These are phyloP conservation scores for Pholiota adiposa DNA, from an alignment of 1,284 basidiomycete genomes.

Conservation along the genomic window DNA sequence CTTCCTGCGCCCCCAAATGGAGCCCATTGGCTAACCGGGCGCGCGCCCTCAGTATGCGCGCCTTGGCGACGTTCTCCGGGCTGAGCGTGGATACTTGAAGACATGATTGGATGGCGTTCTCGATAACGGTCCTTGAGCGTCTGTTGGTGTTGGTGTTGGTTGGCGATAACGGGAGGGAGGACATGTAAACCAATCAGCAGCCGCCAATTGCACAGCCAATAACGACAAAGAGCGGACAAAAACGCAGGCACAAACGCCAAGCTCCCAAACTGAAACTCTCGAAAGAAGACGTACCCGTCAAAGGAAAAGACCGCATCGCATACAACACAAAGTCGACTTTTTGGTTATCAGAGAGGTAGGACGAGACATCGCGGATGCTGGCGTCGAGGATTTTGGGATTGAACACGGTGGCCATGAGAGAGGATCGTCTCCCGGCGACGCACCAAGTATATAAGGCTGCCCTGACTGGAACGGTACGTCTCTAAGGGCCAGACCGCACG, in stretches of 20 bases:
- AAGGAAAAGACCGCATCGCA: conserved; percentile 52
- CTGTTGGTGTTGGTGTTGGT: conserved; percentile 18
- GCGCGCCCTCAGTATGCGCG: conserved; percentile 66
- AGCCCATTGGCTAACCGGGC: conserved; percentile 62
- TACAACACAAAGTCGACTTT: conserved; percentile 70
- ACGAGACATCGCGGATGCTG: conserved; percentile 65
- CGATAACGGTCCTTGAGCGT: conserved; percentile 66
- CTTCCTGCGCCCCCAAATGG: conserved; percentile 66
- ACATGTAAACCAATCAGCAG: background rate
- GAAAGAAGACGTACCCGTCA: conserved; percentile 39
- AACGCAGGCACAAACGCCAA: background rate
- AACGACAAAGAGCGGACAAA: conserved; percentile 1
- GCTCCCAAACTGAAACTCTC: too few relatives aligned
- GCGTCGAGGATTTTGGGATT: conserved; percentile 76
- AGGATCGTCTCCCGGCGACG: background rate
- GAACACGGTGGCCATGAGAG: conserved; percentile 43
- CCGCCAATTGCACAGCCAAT: conserved; percentile 14
- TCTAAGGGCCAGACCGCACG: too few relatives aligned
- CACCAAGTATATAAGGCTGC: background rate
- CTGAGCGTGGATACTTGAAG: conserved; percentile 59
- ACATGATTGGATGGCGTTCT: conserved; percentile 75
- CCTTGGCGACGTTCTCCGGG: conserved; percentile 57
- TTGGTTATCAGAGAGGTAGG: conserved; percentile 59
- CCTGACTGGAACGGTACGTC: background rate
- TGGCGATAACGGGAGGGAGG: background rate